Conservation (phyloP, 1,284 basidiomycete species). For the Sanghuangporus sanghuang region DNA sequence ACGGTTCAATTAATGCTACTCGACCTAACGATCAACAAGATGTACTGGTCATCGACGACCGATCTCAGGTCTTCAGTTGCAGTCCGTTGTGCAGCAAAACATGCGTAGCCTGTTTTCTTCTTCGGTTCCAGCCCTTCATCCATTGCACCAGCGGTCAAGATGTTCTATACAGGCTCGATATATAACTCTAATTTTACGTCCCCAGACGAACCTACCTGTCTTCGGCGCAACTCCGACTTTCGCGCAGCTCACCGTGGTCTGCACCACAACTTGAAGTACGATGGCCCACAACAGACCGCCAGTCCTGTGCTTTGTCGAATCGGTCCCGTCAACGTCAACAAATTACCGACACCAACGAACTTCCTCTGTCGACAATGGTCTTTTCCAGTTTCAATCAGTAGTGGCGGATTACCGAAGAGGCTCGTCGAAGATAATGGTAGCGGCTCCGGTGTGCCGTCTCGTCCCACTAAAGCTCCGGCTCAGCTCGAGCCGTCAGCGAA, state of each 20-base stretch:
- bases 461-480: conserved; percentile 16
- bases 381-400: conserved; percentile 29
- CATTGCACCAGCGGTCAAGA: conserved; percentile 31
- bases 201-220: conserved; percentile 41
- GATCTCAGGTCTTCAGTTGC: conserved; percentile 29
- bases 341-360: neutral
- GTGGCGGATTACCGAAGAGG: conserved; percentile 45
- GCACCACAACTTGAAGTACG: conserved; percentile 35
- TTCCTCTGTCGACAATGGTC: conserved; percentile 13
- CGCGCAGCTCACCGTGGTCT: conserved; percentile 59
- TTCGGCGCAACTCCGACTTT: conserved; percentile 48
- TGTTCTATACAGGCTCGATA: conserved; percentile 37
- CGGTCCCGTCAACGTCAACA: conserved; percentile 1
- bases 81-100: conserved; percentile 28
- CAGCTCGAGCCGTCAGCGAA: conserved; percentile 4
- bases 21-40: conserved; percentile 27
- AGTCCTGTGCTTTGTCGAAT: conserved; percentile 22
- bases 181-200: conserved; percentile 33
- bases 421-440: conserved; percentile 30
- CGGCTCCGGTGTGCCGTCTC: conserved; percentile 19
- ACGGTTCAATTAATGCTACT: conserved; percentile 13
- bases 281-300: conserved; percentile 25
- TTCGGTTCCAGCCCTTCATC: conserved; percentile 25
- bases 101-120: conserved; percentile 25
- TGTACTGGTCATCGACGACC: conserved; percentile 40